Conservation (phyloP, 148 eudicot genomes). For the Fagopyrum tataricum region DNA sequence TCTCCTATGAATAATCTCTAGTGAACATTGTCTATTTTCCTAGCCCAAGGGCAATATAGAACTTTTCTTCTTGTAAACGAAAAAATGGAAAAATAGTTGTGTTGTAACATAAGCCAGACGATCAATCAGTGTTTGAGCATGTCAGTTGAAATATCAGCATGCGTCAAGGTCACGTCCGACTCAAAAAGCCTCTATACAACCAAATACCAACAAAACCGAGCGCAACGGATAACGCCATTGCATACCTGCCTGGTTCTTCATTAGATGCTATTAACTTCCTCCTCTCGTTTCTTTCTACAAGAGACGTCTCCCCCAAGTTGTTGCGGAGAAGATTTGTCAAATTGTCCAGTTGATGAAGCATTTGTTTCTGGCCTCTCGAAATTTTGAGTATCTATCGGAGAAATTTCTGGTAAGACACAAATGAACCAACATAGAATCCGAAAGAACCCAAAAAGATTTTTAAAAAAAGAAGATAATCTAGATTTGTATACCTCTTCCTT, state of each 20-base stretch:
- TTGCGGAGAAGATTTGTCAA: constrained; percentile 57
- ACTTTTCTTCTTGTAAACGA: background rate
- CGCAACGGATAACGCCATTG: constrained; percentile 44
- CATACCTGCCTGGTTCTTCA: constrained; percentile 25
- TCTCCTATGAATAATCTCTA: constrained; percentile 17
- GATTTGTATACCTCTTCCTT: constrained; percentile 60
- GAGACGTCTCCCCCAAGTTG: constrained; percentile 33
- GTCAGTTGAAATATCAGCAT: background rate
- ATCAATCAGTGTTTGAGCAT: background rate
- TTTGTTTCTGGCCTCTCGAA: constrained; percentile 67
- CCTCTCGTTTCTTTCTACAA: constrained; percentile 25
- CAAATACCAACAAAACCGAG: constrained; percentile 61
- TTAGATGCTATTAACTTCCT: constrained; percentile 26
- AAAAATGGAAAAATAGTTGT: background rate
- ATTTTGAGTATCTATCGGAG: too few relatives aligned
- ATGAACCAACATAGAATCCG: too few relatives aligned
- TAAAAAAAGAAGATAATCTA: too few relatives aligned
- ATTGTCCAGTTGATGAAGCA: constrained; percentile 73
- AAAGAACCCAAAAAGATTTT: too few relatives aligned
- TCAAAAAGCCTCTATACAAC: constrained; percentile 49
- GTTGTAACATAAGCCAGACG: constrained; percentile 1
- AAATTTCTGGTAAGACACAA: too few relatives aligned
- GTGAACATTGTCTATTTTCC: constrained; percentile 16
- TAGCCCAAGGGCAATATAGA: constrained; percentile 18
- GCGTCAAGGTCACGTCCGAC: constrained; percentile 31